Conservation (phyloP, 768 basidiomycete genomes). For the Porpolomopsis calyptriformis region DNA sequence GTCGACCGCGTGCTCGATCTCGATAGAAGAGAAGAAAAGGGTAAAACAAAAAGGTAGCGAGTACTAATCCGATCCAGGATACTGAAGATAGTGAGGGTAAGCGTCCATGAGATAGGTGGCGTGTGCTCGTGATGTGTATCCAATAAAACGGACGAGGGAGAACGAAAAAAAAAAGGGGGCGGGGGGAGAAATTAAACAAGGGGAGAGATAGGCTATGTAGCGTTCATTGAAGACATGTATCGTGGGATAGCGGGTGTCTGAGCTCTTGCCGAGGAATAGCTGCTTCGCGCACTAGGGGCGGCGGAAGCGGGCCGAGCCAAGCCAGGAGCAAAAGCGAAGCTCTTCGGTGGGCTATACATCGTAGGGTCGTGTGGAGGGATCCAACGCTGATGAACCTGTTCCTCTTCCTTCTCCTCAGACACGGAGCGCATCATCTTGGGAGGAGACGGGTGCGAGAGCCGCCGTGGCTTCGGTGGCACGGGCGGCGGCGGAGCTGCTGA, state of each 20-base stretch:
- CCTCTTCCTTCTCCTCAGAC: slow-evolving; percentile 56
- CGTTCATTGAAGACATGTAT: slow-evolving; percentile 2
- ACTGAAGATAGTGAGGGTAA: neutral
- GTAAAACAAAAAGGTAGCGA: neutral
- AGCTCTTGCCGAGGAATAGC: neutral
- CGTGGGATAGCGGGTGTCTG: neutral
- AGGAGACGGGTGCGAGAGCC: slow-evolving; percentile 42
- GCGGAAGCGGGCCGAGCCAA: slow-evolving; percentile 3
- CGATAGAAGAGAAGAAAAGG: neutral
- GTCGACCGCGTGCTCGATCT: neutral
- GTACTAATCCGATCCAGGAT: neutral
- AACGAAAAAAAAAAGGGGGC: neutral
- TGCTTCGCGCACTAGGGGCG: slow-evolving; percentile 2
- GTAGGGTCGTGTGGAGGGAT: slow-evolving; percentile 35
- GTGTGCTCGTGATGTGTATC: neutral
- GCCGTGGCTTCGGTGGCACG: slow-evolving; percentile 34
- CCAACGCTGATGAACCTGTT: slow-evolving; percentile 52
- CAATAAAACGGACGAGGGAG: neutral
- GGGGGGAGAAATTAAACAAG: neutral
- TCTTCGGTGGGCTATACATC: neutral
- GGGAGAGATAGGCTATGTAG: neutral
- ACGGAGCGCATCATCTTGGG: slow-evolving; percentile 50
- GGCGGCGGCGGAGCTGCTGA: slow-evolving; percentile 18
- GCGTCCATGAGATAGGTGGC: neutral
- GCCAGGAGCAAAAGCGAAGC: neutral